A percentile compares a stretch with the other conserved stretches of the same genome.
Evolutionary conservation across 1,139 yeast genomes (phyloP).

Genomic region (Yamadazyma blattariae): DNA sequence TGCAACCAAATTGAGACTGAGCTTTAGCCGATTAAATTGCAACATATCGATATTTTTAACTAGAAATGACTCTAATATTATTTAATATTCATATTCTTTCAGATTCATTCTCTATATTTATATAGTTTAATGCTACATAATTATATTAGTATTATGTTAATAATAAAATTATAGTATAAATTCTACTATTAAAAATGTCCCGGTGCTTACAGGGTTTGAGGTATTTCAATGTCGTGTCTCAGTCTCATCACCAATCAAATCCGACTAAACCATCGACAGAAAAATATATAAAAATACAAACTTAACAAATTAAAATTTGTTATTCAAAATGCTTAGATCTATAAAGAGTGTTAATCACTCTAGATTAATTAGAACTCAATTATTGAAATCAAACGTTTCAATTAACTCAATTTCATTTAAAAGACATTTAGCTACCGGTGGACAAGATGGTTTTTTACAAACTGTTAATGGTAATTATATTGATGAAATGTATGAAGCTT

Average conservation of each 20-base stretch:
- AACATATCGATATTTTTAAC: no score
- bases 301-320: no score
- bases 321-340: conserved; percentile 39
- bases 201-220: conserved; percentile 6
- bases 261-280: conserved; percentile 6
- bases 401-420: neutral
- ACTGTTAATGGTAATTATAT: conserved; percentile 87
- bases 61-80: no score
- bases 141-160: no score
- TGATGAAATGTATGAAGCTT: conserved; percentile 96
- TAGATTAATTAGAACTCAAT: conserved; percentile 19
- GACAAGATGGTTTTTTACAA: conserved; percentile 70
- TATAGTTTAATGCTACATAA: no score
- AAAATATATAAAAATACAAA: conserved; percentile 5
- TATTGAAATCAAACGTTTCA: conserved; percentile 3
- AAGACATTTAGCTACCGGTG: conserved; percentile 55
- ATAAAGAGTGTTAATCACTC: conserved; percentile 41
- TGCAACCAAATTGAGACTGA: no score
- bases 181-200: no score
- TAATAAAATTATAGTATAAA: no score
- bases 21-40: no score
- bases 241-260: conserved; percentile 8
- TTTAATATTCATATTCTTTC: no score
- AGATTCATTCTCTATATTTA: no score
- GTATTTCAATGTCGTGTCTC: conserved; percentile 4